These are phyloP conservation scores for Penicillium griseofulvum DNA, from an alignment of 2,329 filamentous ascomycete genomes.

Conservation along the genomic window DNA sequence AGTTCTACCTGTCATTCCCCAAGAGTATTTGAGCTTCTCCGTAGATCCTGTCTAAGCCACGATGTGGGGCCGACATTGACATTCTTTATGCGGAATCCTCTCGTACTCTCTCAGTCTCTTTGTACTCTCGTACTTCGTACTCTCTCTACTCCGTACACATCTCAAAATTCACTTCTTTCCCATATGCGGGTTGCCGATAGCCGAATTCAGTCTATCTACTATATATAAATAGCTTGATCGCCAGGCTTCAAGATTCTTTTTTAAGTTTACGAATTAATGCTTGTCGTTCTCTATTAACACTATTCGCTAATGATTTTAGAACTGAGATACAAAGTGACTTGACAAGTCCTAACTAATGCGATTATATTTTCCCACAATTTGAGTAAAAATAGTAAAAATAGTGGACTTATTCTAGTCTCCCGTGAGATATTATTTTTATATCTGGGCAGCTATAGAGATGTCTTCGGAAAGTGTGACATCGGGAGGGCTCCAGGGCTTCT, in stretches of 20 bases:
- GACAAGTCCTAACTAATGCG: not conserved
- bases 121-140: no score
- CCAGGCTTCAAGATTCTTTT: constrained; percentile 13
- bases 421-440: not conserved
- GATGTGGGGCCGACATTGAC: not conserved
- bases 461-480: no score
- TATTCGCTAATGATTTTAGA: not conserved
- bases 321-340: not conserved
- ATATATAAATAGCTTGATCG: constrained; percentile 9
- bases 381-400: not conserved
- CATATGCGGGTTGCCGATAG: not conserved
- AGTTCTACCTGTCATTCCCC: not conserved
- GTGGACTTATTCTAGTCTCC: not conserved
- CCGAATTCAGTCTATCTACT: not conserved
- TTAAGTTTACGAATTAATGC: not conserved
- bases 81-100: no score
- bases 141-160: no score
- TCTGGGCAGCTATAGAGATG: not conserved
- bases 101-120: no score
- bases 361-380: not conserved
- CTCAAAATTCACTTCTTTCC: no score
- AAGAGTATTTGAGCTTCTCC: no score
- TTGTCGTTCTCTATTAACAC: not conserved
- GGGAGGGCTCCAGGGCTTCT: no score
- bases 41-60: no score